Evolutionary conservation across 345 rosid species (phyloP).

Genomic region (Lagerstroemia speciosa): DNA sequence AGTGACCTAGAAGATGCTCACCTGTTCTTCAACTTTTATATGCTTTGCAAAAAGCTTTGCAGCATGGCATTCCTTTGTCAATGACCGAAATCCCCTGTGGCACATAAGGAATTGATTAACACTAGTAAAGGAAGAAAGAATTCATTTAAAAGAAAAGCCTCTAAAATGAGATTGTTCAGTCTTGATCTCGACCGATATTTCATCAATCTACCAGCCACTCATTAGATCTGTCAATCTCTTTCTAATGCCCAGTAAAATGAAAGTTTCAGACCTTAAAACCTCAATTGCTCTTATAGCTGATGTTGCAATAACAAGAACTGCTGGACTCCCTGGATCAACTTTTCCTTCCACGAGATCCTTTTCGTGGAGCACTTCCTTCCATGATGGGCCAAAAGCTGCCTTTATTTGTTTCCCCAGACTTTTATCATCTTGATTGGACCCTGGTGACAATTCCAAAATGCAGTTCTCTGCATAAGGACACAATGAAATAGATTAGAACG

Average conservation of each 20-base stretch:
- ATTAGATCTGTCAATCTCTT: no score
- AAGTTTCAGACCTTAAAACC: slow-evolving; percentile 24
- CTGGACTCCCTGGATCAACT: slow-evolving; percentile 58
- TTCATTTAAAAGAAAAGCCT: neutral
- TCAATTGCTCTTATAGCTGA: slow-evolving; percentile 77
- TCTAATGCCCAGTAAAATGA: neutral
- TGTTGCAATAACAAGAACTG: slow-evolving; percentile 50
- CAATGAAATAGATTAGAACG: no score
- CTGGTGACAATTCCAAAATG: slow-evolving; percentile 40
- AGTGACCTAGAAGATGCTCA: slow-evolving; percentile 8
- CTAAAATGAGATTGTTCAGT: neutral
- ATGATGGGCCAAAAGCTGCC: slow-evolving; percentile 45
- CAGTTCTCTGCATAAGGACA: slow-evolving; percentile 46
- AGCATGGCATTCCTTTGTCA: slow-evolving; percentile 64
- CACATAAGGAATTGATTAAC: neutral
- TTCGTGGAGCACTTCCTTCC: slow-evolving; percentile 55
- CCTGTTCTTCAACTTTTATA: slow-evolving; percentile 90
- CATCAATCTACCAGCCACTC: neutral
- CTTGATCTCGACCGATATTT: neutral
- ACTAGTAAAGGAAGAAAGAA: neutral
- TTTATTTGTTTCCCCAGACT: slow-evolving; percentile 42
- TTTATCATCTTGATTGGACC: slow-evolving; percentile 35
- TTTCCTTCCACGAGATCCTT: slow-evolving; percentile 39
- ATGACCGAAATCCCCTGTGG: slow-evolving; percentile 51
- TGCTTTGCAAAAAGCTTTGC: slow-evolving; percentile 83